Conservation (phyloP, 345 rosid species). For the Heritiera fomes region DNA sequence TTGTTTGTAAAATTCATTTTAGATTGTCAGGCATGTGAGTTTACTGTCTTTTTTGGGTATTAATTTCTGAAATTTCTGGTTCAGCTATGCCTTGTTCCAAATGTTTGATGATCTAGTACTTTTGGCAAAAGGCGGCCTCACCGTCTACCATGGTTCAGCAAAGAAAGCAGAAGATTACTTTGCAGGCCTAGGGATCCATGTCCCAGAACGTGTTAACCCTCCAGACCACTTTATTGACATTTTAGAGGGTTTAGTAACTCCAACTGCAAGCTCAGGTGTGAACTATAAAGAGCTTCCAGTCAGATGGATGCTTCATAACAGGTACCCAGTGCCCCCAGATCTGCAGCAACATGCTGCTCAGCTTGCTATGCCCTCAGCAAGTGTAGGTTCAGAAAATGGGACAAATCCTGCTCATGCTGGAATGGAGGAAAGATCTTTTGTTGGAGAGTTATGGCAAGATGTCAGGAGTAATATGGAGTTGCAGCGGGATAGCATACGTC, state of each 20-base stretch:
- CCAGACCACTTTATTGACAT: conserved; percentile 91
- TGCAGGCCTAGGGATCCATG: conserved; percentile 66
- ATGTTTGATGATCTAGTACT: conserved; percentile 86
- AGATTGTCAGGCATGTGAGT: neutral
- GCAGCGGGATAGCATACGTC: conserved; percentile 65
- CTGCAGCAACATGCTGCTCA: conserved; percentile 42
- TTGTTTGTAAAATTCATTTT: neutral
- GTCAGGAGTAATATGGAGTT: conserved; percentile 58
- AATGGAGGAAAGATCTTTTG: conserved; percentile 60
- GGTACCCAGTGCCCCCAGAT: conserved; percentile 70
- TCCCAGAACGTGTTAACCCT: conserved; percentile 89
- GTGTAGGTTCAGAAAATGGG: conserved; percentile 30
- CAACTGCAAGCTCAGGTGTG: conserved; percentile 47
- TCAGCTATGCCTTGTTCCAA: conserved; percentile 86
- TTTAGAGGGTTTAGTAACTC: conserved; percentile 74
- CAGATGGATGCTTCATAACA: conserved; percentile 91
- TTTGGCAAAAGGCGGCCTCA: conserved; percentile 86
- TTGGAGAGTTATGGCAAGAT: conserved; percentile 86
- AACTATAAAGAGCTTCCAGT: conserved; percentile 70
- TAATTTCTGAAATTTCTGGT: conserved; percentile 28
- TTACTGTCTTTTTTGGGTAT: conserved; percentile 10
- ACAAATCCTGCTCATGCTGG: conserved; percentile 23
- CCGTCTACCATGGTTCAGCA: conserved; percentile 81
- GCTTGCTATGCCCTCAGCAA: conserved; percentile 23
- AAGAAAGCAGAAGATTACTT: conserved; percentile 83